Base-by-base conservation (phyloP, 441 rosid genomes). In the Mallotus repandus region DNA sequence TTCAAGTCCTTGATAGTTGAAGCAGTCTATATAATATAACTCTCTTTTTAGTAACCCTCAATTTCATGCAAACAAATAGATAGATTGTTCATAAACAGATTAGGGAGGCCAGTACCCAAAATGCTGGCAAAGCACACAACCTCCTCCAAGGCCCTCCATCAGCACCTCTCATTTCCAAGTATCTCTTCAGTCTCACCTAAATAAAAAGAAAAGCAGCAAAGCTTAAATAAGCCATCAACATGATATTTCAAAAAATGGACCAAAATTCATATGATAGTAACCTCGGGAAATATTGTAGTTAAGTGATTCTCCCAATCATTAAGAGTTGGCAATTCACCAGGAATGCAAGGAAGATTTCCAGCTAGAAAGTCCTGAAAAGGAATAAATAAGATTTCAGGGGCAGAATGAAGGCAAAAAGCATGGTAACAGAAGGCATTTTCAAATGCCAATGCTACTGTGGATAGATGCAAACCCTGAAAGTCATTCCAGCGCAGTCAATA, bases 111-210 rank as follows among this genome's bases (percentile, higher is more conserved):
- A 73, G 69, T 87, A 96, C 99, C 99, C 99, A 93, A 82, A 96
- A 90, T 71, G 99, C 99, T 50, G 98, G 98, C 80, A 96, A 80
- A 45, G 98, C 99, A 80, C 98, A 96, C 69, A 93, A 61, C 78
- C 98, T 90, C 87, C 99, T 93, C 99, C 97, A 93, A 58, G 99
- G 98, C 76, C 99, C 98, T 81, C 99, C 98, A 86, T 93, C 99
- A 83, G 98, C 97, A 68, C 99, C 99, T 81, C 98, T 93, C 99
- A 96, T 96, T 85, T 96, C 99, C 86, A 96, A 83, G 84, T 93
- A 96, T 68, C 99, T 88, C 89, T 96, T 96, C 78, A 96, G 80
- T 75, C 99, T 88, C 71, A 93, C 99, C 98, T 93, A 85, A 74
- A 83, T 59, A 54, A 76, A 70, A 70, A n/a, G 54, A 72, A 54